These are phyloP conservation scores for Larix kaempferi DNA, from an alignment of 75 land plant genomes.

Conservation along the genomic window DNA sequence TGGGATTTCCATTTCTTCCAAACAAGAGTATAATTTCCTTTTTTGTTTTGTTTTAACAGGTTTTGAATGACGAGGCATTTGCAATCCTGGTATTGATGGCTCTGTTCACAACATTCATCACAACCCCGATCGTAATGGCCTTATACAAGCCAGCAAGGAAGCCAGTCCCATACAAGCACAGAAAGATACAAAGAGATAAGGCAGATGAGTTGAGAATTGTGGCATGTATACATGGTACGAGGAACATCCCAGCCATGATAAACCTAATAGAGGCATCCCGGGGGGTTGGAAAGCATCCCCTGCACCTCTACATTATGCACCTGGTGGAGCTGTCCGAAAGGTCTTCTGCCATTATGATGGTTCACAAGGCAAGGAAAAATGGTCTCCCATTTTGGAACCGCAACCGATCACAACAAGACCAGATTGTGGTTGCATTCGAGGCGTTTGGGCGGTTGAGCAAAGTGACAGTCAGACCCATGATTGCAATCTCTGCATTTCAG, in stretches of 20 bases:
- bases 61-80: slow-evolving; percentile 57
- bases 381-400: slow-evolving; percentile 42
- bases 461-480: slow-evolving; percentile 61
- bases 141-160: slow-evolving; percentile 66
- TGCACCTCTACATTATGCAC: slow-evolving; percentile 51
- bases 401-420: slow-evolving; percentile 12
- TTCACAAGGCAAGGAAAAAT: slow-evolving; percentile 46
- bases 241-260: slow-evolving; percentile 65
- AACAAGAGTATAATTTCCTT: too few species aligned
- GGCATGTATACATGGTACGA: slow-evolving; percentile 54
- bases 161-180: slow-evolving; percentile 21
- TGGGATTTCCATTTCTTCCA: too few species aligned
- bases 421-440: slow-evolving; percentile 42
- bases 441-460: slow-evolving; percentile 16
- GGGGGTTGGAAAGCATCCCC: slow-evolving; percentile 32
- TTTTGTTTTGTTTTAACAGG: slow-evolving; percentile 17
- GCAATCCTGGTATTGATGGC: slow-evolving; percentile 69
- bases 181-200: slow-evolving; percentile 25
- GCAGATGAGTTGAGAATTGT: slow-evolving; percentile 64
- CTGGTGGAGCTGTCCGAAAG: slow-evolving; percentile 63
- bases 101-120: slow-evolving; percentile 75
- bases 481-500: slow-evolving; percentile 56
- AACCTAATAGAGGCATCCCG: slow-evolving; percentile 63
- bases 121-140: slow-evolving; percentile 74
- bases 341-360: slow-evolving; percentile 29